Conservation (phyloP, 2,329 filamentous ascomycete genomes). For the Pestalotiopsis fici region DNA sequence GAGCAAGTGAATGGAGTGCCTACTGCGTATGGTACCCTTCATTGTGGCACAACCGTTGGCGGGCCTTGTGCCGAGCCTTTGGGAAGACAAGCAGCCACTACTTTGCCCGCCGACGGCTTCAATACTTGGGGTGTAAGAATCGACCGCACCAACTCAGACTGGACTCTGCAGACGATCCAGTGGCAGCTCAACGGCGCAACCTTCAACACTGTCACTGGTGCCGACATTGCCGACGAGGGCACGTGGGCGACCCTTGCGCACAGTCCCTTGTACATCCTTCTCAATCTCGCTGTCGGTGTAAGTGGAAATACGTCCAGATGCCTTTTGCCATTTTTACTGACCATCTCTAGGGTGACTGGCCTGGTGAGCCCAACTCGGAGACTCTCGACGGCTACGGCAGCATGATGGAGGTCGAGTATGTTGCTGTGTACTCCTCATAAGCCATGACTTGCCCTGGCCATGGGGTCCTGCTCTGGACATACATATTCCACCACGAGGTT, state of each 20-base stretch:
- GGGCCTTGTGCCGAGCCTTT: constrained; percentile 49
- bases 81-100: constrained; percentile 36
- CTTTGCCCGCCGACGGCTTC: constrained; percentile 46
- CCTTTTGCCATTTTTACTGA: not conserved
- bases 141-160: constrained; percentile 44
- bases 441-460: not conserved
- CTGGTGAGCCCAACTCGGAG: constrained; percentile 46
- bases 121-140: constrained; percentile 50
- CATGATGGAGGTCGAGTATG: constrained; percentile 55
- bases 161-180: constrained; percentile 47
- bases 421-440: constrained; percentile 35
- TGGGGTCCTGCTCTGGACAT: not conserved
- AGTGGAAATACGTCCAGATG: constrained; percentile 23
- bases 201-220: constrained; percentile 45
- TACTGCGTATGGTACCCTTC: constrained; percentile 47
- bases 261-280: constrained; percentile 44
- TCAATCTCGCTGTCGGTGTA: constrained; percentile 50
- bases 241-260: constrained; percentile 46
- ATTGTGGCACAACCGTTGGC: constrained; percentile 45
- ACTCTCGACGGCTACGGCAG: constrained; percentile 46
- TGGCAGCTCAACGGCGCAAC: constrained; percentile 48
- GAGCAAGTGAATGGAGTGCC: constrained; percentile 49
- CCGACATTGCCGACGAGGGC: constrained; percentile 37
- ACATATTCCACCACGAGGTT: not conserved
- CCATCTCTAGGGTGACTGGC: constrained; percentile 27